These are phyloP conservation scores for Xylaria venustula DNA, from an alignment of 495 filamentous ascomycete genomes.

Conservation along the genomic window DNA sequence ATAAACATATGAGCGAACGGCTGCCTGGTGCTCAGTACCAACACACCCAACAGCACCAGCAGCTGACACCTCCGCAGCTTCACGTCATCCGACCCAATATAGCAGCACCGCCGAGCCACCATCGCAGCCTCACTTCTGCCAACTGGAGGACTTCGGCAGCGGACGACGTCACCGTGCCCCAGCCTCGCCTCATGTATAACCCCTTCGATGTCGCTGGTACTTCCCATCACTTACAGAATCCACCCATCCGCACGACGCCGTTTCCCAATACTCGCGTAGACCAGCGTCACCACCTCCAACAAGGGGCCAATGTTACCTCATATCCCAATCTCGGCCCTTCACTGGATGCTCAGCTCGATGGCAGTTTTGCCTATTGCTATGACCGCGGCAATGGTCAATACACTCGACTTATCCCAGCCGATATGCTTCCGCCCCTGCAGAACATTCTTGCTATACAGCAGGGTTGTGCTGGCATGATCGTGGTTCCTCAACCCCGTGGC, in stretches of 20 bases:
- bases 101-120: background rate
- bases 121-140: constrained; percentile 22
- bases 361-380: constrained; percentile 49
- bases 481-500: constrained; percentile 39
- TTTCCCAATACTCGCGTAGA: constrained; percentile 16
- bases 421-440: constrained; percentile 55
- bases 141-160: constrained; percentile 27
- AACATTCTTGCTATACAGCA: constrained; percentile 32
- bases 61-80: background rate
- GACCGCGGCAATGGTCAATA: constrained; percentile 55
- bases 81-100: constrained; percentile 15
- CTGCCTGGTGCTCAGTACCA: constrained; percentile 5
- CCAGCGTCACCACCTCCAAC: constrained; percentile 9
- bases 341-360: constrained; percentile 17
- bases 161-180: constrained; percentile 3
- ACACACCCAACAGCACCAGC: constrained; percentile 13
- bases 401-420: constrained; percentile 63
- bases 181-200: constrained; percentile 9
- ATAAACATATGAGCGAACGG: constrained; percentile 21
- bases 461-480: constrained; percentile 35
- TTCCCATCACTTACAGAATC: constrained; percentile 1
- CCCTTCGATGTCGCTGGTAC: constrained; percentile 12
- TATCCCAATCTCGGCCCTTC: constrained; percentile 2
- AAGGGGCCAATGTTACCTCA: background rate
- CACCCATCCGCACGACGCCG: background rate